phyloP scores from a whole-genome alignment of 768 basidiomycete genomes.

The Tremella yokohamensis region DNA sequence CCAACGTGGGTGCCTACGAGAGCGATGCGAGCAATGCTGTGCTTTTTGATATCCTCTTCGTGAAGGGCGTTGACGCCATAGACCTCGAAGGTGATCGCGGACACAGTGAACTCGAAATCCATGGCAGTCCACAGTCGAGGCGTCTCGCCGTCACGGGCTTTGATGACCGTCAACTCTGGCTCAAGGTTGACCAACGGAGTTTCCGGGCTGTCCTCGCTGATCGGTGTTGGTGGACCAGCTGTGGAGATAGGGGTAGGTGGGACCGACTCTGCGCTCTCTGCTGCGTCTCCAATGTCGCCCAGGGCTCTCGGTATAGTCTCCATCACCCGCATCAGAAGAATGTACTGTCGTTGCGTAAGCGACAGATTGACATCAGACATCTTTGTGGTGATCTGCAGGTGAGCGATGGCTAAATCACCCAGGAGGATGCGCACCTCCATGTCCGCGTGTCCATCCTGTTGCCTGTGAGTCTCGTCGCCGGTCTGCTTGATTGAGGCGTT shows the following conservation, averaged over 20 bases:
- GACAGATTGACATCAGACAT: constrained; percentile 42
- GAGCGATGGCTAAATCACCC: constrained; percentile 12
- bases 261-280: constrained; percentile 38
- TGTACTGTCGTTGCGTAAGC: constrained; percentile 36
- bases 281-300: constrained; percentile 51
- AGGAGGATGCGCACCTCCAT: constrained; percentile 60
- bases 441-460: constrained; percentile 62
- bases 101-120: constrained; percentile 69
- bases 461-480: constrained; percentile 58
- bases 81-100: constrained; percentile 74
- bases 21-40: constrained; percentile 81
- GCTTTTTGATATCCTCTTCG: constrained; percentile 62
- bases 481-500: constrained; percentile 66
- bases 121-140: constrained; percentile 63
- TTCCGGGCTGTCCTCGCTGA: constrained; percentile 5
- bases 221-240: constrained; percentile 16
- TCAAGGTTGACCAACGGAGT: constrained; percentile 47
- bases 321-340: constrained; percentile 42
- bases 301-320: constrained; percentile 58
- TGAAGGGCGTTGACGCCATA: constrained; percentile 67
- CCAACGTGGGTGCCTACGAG: constrained; percentile 74
- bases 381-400: constrained; percentile 33
- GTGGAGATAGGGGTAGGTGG: constrained; percentile 25
- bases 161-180: constrained; percentile 51
- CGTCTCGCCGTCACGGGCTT: constrained; percentile 29